These are phyloP conservation scores for Leccinum glutinopallens DNA, from an alignment of 1,284 basidiomycete species.

Conservation along the genomic window DNA sequence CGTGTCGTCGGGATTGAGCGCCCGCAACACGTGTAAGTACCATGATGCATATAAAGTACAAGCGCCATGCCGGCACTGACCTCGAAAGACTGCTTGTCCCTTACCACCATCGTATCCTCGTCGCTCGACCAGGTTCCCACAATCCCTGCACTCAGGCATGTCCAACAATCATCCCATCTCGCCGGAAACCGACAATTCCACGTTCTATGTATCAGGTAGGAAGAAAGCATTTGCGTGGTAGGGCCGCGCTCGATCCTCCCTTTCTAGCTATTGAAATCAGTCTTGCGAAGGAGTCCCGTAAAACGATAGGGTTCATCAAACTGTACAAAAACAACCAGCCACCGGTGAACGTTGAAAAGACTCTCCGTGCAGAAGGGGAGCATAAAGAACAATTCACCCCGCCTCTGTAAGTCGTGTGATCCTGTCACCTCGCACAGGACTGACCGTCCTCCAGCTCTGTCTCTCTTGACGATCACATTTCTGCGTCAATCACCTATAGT, in stretches of 20 bases:
- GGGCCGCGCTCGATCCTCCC: no score
- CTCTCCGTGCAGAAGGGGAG: neutral
- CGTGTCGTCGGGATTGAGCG: no score
- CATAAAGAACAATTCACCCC: conserved; percentile 11
- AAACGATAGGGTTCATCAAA: conserved; percentile 12
- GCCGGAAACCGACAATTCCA: neutral
- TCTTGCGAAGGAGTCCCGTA: conserved; percentile 13
- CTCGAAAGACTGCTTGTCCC: neutral
- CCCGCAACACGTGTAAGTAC: no score
- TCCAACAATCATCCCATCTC: neutral
- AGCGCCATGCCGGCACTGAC: no score
- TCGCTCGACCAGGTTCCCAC: neutral
- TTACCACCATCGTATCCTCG: neutral
- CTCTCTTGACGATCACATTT: conserved; percentile 6
- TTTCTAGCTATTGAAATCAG: conserved; percentile 14
- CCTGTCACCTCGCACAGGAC: neutral
- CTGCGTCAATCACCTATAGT: conserved; percentile 2
- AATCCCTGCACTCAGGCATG: conserved; percentile 5
- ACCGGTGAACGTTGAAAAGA: neutral
- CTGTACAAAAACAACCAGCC: conserved; percentile 10
- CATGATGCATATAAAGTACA: neutral
- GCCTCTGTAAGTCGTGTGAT: conserved; percentile 7
- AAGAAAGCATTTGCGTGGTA: no score
- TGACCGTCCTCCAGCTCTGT: conserved; percentile 10
- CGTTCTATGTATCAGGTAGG: conserved; percentile 16